Evolutionary conservation across 164 flowering plant genomes (phyloP), one percentile per base, ranked within the genome.

Genomic region (Annona cherimola): DNA sequence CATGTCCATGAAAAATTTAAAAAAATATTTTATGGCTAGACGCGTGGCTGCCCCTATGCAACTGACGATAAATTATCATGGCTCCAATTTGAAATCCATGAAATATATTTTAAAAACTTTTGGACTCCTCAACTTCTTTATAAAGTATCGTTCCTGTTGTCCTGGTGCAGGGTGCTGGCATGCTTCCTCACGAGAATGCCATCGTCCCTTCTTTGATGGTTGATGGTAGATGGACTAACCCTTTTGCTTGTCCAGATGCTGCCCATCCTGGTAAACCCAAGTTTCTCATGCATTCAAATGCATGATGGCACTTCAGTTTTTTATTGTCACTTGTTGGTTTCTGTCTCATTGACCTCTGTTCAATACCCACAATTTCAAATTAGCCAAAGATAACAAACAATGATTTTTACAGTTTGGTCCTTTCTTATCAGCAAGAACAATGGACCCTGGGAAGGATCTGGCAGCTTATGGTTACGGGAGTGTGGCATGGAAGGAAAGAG

Each of bases 381-480:
- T 57, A 14, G 5, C n/a, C 5, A 1, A 14, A 57, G 40, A 42
- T 76, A 79, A 45, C 45, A 63, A 42, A 26, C 35, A 64, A 11
- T 75, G 41, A 72, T 19, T 39, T n/a, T 50, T 46, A 5, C 19
- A 46, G 19, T 8, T 64, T 60, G n/a, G 18, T 42, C 43, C 4
- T 14, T 68, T 81, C 88, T 98, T 89, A 81, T 92, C 83, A 69
- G 91, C 98, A 1, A 88, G 98, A 69, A 83, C 98, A 0, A 87
- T 96, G 96, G 98, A 88, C 83, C 99, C 99, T 12, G 85, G 85
- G 67, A 96, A 90, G 69, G 99, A 96, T 69, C 70, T 91, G 57
- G 94, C 97, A 16, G 92, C 89, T 4, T 96, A 96, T 83, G 99
- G 99, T 3, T 96, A 96, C 81, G 99, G 98, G 14, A 91, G 89